Base-by-base conservation (phyloP, 129 eudicot species). In the Flaveria bidentis region DNA sequence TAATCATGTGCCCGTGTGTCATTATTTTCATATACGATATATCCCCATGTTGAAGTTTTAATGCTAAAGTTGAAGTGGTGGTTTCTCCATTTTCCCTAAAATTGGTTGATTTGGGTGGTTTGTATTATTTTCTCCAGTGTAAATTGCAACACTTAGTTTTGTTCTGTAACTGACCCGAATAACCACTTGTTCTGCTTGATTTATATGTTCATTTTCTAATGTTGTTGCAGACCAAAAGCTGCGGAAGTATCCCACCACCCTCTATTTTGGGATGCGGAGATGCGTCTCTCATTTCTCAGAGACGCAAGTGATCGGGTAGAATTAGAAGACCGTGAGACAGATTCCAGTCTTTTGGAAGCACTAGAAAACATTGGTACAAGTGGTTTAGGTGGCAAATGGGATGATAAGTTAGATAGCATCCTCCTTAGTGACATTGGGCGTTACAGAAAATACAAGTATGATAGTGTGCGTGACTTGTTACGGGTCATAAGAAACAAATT, bases 291-390 rank as follows among this genome's bases (percentile, higher is more conserved):
- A 9, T 92, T 92, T 71, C 90, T 92, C 9, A 87, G 92, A 30
- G 96, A 92, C 62, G 92, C 91, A 4, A 90, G 98, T 50, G 96
- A 92, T 68, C 78, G 89, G 22, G 94, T 92, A 46, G 98, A 92
- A 76, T 25, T 90, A n/a, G 94, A 92, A 83, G 94, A 92, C 45
- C 86, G 92, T 57, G 87, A 78, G 76, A 28, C 73, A 46, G 75
- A 68, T 33, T 90, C 98, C 33, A 58, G 72, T 58, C 84, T 90
- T 28, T 68, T 90, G 51, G 76, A 78, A 67, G 86, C 91, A 42
- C 58, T 93, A 77, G 96, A 93, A 85, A 82, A 75, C 70, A 70
- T 74, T 6, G 89, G 88, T 61, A 33, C 81, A 26, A 71, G 61
- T 36, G 91, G 91, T n/a, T 75, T 91, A 67, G 87, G 85, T 65